Conservation (phyloP, 2,329 filamentous ascomycete species). For the Pezicula neosporulosa region DNA sequence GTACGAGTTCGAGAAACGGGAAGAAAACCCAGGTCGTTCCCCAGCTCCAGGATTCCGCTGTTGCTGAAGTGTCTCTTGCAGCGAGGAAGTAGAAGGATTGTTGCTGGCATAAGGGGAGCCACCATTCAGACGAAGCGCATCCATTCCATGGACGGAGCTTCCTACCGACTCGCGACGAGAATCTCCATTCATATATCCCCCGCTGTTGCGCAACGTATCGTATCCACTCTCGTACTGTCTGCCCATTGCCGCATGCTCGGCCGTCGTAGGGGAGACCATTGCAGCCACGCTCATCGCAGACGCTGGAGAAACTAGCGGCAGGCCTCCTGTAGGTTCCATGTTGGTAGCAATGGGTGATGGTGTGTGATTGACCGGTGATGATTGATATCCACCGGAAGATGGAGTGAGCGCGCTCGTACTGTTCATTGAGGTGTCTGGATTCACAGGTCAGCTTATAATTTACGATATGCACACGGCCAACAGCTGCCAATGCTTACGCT, state of each 20-base stretch:
- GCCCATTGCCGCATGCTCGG: slow-evolving; percentile 22
- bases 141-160: slow-evolving; percentile 69
- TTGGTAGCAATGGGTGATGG: slow-evolving; percentile 54
- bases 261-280: slow-evolving; percentile 58
- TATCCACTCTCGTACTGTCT: not conserved
- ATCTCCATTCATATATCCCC: slow-evolving; percentile 24
- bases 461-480: not conserved
- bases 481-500: slow-evolving; percentile 9
- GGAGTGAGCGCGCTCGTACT: slow-evolving; percentile 37
- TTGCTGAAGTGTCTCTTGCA: slow-evolving; percentile 67
- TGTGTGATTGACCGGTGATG: slow-evolving; percentile 54
- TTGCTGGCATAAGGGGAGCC: slow-evolving; percentile 72
- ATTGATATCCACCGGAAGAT: slow-evolving; percentile 44
- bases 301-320: slow-evolving; percentile 51
- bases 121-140: slow-evolving; percentile 60
- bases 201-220: slow-evolving; percentile 10
- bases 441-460: slow-evolving; percentile 4
- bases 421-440: slow-evolving; percentile 35
- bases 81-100: slow-evolving; percentile 72
- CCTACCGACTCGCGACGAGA: slow-evolving; percentile 76
- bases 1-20: slow-evolving; percentile 61
- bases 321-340: slow-evolving; percentile 24
- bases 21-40: slow-evolving; percentile 37
- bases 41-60: slow-evolving; percentile 55
- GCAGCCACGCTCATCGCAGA: slow-evolving; percentile 64